Conservation (phyloP, 352 stramenopile genomes). For the Phytophthora chlamydospora region DNA sequence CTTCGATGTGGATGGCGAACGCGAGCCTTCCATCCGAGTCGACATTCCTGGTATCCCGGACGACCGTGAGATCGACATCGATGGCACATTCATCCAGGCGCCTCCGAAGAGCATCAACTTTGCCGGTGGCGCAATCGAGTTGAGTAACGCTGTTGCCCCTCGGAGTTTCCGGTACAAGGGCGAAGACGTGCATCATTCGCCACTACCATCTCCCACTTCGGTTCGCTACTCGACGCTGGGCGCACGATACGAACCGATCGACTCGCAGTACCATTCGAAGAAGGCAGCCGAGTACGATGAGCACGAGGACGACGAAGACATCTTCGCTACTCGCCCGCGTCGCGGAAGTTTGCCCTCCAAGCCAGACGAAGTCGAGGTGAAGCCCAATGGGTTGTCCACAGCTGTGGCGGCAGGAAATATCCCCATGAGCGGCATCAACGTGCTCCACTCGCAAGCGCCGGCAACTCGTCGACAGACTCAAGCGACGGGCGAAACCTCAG, state of each 20-base stretch:
- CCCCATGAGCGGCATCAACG: constrained; percentile 45
- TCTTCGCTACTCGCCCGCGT: constrained; percentile 29
- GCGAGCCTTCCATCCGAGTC: constrained; percentile 43
- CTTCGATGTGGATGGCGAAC: constrained; percentile 69
- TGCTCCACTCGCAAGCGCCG: constrained; percentile 27
- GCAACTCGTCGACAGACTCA: constrained; percentile 14
- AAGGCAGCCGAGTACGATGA: constrained; percentile 79
- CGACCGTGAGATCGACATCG: constrained; percentile 48
- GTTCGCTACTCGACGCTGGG: constrained; percentile 63
- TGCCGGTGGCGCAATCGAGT: constrained; percentile 53
- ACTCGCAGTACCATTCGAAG: constrained; percentile 75
- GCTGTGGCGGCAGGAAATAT: constrained; percentile 20
- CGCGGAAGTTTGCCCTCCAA: constrained; percentile 51
- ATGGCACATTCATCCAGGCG: constrained; percentile 33
- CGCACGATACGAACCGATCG: constrained; percentile 66
- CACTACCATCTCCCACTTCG: constrained; percentile 46
- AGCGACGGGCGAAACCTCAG: constrained; percentile 26
- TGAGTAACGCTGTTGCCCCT: constrained; percentile 56
- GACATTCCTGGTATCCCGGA: constrained; percentile 64
- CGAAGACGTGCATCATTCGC: constrained; percentile 39
- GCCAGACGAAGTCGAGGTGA: constrained; percentile 23
- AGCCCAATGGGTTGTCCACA: constrained; percentile 13
- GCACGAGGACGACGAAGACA: constrained; percentile 40
- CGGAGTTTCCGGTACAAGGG: constrained; percentile 75
- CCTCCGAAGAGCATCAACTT: constrained; percentile 81